phyloP scores from a whole-genome alignment of 73 alveolate genomes.

The Symbiodinium natans region DNA sequence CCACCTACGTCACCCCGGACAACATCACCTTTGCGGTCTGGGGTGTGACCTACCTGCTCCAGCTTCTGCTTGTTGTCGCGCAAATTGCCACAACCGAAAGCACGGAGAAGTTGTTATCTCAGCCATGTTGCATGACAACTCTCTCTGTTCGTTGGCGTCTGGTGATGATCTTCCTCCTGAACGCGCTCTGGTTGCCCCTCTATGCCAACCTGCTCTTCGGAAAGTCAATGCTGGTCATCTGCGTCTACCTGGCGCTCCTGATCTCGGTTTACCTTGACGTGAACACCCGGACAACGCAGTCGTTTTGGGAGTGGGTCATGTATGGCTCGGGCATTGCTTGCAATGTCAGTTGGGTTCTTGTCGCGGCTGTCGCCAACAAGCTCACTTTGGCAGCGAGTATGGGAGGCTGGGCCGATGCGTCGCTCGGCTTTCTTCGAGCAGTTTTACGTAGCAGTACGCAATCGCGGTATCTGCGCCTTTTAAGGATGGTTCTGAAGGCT shows the following conservation, averaged over 20 bases:
- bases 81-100: not conserved
- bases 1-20: conserved; percentile 9
- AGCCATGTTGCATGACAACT: not conserved
- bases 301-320: conserved; percentile 38
- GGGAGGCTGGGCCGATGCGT: not conserved
- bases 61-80: not conserved
- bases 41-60: not conserved
- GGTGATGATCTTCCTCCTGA: not conserved
- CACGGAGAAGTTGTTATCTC: not conserved
- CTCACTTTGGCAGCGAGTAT: not conserved
- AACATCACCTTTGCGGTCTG: not conserved
- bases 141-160: not conserved
- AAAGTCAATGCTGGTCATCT: conserved; percentile 3
- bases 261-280: conserved; percentile 1
- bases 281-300: conserved; percentile 11
- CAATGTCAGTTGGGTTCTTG: conserved; percentile 58
- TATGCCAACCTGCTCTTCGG: conserved; percentile 29
- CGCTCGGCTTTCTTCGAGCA: no score
- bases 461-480: not conserved
- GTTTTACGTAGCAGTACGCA: no score
- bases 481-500: not conserved
- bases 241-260: conserved; percentile 11
- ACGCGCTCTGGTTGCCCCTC: conserved; percentile 50
- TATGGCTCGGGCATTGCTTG: conserved; percentile 56
- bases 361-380: conserved; percentile 33